Base-by-base conservation (phyloP, 1,284 basidiomycete species). In the Polyporus tsugae region DNA sequence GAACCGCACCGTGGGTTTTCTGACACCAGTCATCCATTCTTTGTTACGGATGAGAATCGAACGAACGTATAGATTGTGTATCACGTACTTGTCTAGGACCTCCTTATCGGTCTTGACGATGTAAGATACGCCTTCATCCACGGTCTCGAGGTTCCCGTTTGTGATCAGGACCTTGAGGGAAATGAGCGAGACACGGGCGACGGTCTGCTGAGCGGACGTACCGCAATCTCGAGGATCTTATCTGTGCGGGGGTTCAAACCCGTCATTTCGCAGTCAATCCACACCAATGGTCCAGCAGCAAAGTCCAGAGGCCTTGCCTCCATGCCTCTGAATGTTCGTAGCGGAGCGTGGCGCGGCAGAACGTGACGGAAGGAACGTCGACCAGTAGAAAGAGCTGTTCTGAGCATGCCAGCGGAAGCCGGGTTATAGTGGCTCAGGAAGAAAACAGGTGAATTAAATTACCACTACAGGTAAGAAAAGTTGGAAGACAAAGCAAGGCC, bases 261-360 rank as follows among this genome's bases (percentile, higher is more conserved):
- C 1, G 93, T 95, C 95, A 96, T 96, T 80, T 96, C 94, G 75
- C 94, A 94, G 78, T 96, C 95, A 62, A 96, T 87, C 94, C 94
- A 96, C 1, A 96, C 92, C 60, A 96, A 80, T 10, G 95, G 94
- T 0, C 92, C 92, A 22, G 87, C 84, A 6, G 81, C 75, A 57
- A 83, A 86, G 66, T 82, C 80, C 36, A 89, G 55, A 0, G 76
- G 72, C 57, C 66, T 65, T 6, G 35, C 38, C 22, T 70, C 69
- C 71, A 70, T 72, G 39, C 46, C 63, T 41, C 65, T 65, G n/a
- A 70, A 59, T 11, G 53, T 57, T 73, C 69, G 66, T 67, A 61
- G 49, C 15, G 60, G 38, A 25, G 53, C 36, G 13, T 63, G 55
- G 25, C 61, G 64, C 5, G n/a, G 15, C 6, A 44, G 42, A n/a